Base-by-base conservation (phyloP, 768 basidiomycete species). In the Strobilomyces dryophilus region DNA sequence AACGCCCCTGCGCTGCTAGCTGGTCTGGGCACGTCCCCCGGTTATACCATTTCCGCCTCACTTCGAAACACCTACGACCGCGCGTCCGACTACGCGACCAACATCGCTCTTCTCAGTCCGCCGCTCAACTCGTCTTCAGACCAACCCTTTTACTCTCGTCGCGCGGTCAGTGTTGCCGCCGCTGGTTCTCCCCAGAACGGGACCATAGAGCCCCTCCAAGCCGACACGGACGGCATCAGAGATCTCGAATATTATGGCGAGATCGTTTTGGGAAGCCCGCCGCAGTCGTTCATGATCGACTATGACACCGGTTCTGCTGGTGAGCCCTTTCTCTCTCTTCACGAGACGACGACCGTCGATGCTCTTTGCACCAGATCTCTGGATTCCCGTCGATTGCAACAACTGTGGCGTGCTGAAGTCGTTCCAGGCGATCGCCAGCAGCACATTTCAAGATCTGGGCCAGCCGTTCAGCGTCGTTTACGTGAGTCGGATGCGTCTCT, bases 241-340 rank as follows among this genome's bases (percentile, higher is more conserved):
- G 79, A 82, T 52, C 54, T 77, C 27, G 65, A 78, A 49, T 84
- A 83, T 61, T 81, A 77, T 49, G 66, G 67, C 20, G 32, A 39
- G 5, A 49, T 84, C 44, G 34, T 57, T 6, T 72, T 88, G 47
- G 87, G 87, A 10, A 81, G 81, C 17, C 78, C 79, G 1, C 58
- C 69, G 1, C 84, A 86, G 64, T 48, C 56, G 20, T 60, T 87
- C 17, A 71, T 74, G 3, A 75, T 87, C 32, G 79, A 84, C 64
- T 71, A 87, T 57, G 87, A 89, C 65, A 87, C 86, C 3, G 84
- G 86, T 46, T 83, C 81, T 8, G 59, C 63, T 18, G 63, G 63
- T 66, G 32, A 9, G 56, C 1, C 37, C 2, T 31, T 15, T 17
- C 31, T 18, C 31, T 18, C 12, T 24, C 37, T 14, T 50, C n/a